Evolutionary conservation across 2,329 filamentous ascomycete species (phyloP).

Genomic region (Mycosphaerella sp.): DNA sequence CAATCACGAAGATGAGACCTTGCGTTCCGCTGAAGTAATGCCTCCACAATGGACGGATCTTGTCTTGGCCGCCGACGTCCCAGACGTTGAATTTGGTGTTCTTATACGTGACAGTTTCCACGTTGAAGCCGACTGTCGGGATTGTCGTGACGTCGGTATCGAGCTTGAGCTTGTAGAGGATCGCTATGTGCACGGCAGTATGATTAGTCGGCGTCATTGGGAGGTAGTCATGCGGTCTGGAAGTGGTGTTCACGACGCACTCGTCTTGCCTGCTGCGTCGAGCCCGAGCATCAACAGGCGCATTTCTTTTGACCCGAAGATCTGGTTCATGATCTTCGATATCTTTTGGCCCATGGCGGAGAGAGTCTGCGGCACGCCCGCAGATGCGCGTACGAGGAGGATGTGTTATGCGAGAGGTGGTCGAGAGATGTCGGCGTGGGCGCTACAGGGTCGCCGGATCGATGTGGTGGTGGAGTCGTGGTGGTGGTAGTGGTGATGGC

Average conservation of each 20-base stretch:
- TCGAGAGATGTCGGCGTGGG: neutral
- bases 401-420: neutral
- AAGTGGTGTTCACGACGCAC: conserved; percentile 35
- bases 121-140: conserved; percentile 99
- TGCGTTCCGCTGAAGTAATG: conserved; percentile 98
- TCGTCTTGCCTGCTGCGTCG: conserved; percentile 97
- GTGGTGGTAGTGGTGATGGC: too few relatives aligned
- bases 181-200: conserved; percentile 46
- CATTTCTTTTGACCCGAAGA: conserved; percentile 99
- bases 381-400: conserved; percentile 1
- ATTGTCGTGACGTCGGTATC: conserved; percentile 99
- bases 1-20: conserved; percentile 99
- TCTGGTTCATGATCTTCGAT: conserved; percentile 96
- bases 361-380: conserved; percentile 2
- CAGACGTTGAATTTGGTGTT: conserved; percentile 99
- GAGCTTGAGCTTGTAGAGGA: conserved; percentile 99
- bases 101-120: conserved; percentile 99
- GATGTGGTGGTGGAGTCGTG: too few relatives aligned
- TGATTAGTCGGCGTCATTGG: neutral
- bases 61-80: conserved; percentile 99
- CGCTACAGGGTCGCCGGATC: too few relatives aligned
- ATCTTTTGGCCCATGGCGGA: conserved; percentile 76
- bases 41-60: conserved; percentile 98
- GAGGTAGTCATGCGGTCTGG: neutral
- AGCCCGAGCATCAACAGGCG: conserved; percentile 94